Evolutionary conservation across 495 filamentous ascomycete species (phyloP), one percentile per base, ranked within the genome.

Genomic region (Chaetomium tenue): DNA sequence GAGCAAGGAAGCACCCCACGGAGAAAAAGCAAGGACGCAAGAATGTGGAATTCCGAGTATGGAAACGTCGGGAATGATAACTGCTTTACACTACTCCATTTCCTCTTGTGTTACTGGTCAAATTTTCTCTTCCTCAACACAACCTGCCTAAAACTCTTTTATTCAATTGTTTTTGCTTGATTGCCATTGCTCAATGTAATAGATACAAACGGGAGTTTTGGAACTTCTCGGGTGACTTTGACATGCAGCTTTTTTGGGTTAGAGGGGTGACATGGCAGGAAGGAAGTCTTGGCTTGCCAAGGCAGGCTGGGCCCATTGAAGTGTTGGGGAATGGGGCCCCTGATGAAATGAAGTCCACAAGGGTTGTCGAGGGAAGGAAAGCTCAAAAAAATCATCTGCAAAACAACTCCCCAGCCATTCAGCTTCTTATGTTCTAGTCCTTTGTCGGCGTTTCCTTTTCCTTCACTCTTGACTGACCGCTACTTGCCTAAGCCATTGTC

Each of bases 281-380:
- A 30, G 28, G 28, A 30, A 30, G 28, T 30, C 28, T 30, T 30
- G 28, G 28, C 16, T 30, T 53, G 57, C 47, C 47, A 64, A 60
- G 53, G 28, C 52, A 54, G 44, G 44, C 53, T 20, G 40, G 33
- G 7, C 11, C 23, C 22, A 11, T 12, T 33, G 39, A 50, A 56
- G 15, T 18, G 42, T 48, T 57, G 52, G 40, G 52, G 61, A n/a
- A 48, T 26, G 23, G 59, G 48, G 11, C 54, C 51, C 54, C 53
- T 63, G 33, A 37, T 37, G 33, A 37, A 37, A 37, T 37, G 6
- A 55, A 56, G 37, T 63, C 54, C 51, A 56, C 40, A 39, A 37
- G 53, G 52, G 20, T 20, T 30, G 3, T 13, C 20, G 33, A 56
- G 51, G 48, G 26, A 23, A 33, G 58, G n/a, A 25, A 56, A 40